Evolutionary conservation across 2,329 filamentous ascomycete genomes (phyloP), one percentile per base, ranked within the genome.

Genomic region (Sphaerostilbella broomeana): DNA sequence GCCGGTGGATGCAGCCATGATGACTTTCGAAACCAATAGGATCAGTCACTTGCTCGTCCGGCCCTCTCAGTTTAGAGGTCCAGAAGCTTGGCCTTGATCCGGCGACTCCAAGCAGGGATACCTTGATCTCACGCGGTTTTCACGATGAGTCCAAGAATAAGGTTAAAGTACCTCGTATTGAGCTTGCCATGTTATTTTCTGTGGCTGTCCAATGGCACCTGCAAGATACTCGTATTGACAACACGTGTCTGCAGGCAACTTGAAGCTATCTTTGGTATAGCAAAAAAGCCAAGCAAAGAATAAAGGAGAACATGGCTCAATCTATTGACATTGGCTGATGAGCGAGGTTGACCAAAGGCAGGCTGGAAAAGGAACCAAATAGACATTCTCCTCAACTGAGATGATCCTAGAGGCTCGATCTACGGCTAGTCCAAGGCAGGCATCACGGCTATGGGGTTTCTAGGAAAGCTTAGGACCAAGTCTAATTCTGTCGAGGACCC

Each of bases 81-180:
- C n/a, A n/a, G n/a, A n/a, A n/a, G n/a, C n/a, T n/a, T n/a, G n/a
- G n/a, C n/a, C n/a, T n/a, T n/a, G n/a, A n/a, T n/a, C n/a, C 31
- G 6, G 31, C 16, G 29, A 35, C 28, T 15, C 16, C n/a, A 20
- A 32, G n/a, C 19, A 28, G 19, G 31, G 25, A 24, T 35, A 17
- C 20, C 24, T 19, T 21, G 13, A 7, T 25, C 12, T 25, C 22
- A 7, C 22, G 7, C 22, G 7, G 7, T 20, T 20, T 21, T 29
- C 26, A 29, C 25, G 29, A 35, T 35, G 35, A 32, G 30, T 32
- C 29, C 35, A 11, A 18, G 17, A 35, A 35, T 29, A 40, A 40
- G 38, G 38, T 40, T 40, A 40, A n/a, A 29, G 26, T 4, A 40
- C 16, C 38, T 40, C 38, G 38, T 40, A 40, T 40, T 40, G 27